Conservation (phyloP, 176 grass and related monocot genomes). For the Bromus sterilis region DNA sequence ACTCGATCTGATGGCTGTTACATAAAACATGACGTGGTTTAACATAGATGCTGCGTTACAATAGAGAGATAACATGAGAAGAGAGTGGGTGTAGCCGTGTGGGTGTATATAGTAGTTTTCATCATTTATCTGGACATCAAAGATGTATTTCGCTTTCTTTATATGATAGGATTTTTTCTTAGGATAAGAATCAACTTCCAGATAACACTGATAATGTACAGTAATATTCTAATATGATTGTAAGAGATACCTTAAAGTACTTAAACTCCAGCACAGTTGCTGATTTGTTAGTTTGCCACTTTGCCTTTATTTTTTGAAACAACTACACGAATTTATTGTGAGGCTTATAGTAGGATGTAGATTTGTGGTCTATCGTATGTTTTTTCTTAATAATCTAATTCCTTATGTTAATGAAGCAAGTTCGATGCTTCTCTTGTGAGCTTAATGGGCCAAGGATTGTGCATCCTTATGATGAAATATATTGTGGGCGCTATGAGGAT, state of each 20-base stretch:
- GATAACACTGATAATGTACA: neutral
- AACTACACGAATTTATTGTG: neutral
- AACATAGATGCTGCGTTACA: too few species aligned
- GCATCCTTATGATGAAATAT: neutral
- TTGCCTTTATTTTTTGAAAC: neutral
- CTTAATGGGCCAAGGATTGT: constrained; percentile 2
- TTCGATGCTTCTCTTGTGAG: constrained; percentile 7
- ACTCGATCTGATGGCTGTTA: too few species aligned
- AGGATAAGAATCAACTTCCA: neutral
- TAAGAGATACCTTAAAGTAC: neutral
- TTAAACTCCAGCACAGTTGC: too few species aligned
- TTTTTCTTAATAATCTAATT: neutral
- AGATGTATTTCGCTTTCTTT: neutral
- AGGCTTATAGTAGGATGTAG: neutral
- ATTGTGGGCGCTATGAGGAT: neutral
- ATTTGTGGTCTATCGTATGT: neutral
- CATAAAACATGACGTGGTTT: too few species aligned
- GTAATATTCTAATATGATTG: neutral
- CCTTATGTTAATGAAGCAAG: neutral
- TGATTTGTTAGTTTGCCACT: too few species aligned
- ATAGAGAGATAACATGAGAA: too few species aligned
- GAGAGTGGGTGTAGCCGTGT: too few species aligned
- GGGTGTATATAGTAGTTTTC: neutral
- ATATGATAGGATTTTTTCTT: neutral
- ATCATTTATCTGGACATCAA: neutral